Evolutionary conservation across 1,284 basidiomycete species (phyloP).

Genomic region (Cryptococcus sp.): DNA sequence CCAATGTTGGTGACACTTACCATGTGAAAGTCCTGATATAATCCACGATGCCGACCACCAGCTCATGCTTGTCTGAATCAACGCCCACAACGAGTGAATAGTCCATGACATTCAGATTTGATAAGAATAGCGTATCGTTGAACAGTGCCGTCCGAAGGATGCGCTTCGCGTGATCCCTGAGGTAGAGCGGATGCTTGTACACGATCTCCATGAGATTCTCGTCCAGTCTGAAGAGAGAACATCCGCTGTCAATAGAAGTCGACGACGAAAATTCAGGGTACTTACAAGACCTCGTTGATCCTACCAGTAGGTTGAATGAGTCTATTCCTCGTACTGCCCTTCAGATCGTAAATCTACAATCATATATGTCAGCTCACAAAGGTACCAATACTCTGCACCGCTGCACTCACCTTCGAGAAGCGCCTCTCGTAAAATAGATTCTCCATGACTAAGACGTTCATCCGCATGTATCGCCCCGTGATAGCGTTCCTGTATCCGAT

Average conservation of each 20-base stretch:
- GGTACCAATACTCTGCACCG: neutral
- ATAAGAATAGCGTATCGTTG: conserved; percentile 90
- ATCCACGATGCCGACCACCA: conserved; percentile 93
- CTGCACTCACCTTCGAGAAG: conserved; percentile 69
- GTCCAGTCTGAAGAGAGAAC: conserved; percentile 47
- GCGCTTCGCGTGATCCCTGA: conserved; percentile 92
- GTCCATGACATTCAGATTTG: conserved; percentile 98
- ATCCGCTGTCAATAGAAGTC: neutral
- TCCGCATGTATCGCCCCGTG: conserved; percentile 75
- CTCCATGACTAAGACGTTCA: conserved; percentile 98
- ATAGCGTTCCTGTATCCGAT: conserved; percentile 85
- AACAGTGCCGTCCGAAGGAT: conserved; percentile 85
- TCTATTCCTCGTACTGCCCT: conserved; percentile 87
- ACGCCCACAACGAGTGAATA: conserved; percentile 96
- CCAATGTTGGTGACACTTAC: conserved; percentile 1
- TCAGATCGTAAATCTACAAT: conserved; percentile 85
- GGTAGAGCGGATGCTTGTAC: conserved; percentile 73
- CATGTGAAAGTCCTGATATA: conserved; percentile 49
- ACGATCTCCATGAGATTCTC: conserved; percentile 54
- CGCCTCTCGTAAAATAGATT: conserved; percentile 92
- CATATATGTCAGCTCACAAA: neutral
- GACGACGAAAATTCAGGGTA: neutral
- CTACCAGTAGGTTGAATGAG: conserved; percentile 87
- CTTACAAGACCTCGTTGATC: conserved; percentile 80
- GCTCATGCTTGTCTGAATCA: conserved; percentile 75